Base-by-base conservation (phyloP, 2,329 filamentous ascomycete genomes). In the Exophiala dermatitidis region DNA sequence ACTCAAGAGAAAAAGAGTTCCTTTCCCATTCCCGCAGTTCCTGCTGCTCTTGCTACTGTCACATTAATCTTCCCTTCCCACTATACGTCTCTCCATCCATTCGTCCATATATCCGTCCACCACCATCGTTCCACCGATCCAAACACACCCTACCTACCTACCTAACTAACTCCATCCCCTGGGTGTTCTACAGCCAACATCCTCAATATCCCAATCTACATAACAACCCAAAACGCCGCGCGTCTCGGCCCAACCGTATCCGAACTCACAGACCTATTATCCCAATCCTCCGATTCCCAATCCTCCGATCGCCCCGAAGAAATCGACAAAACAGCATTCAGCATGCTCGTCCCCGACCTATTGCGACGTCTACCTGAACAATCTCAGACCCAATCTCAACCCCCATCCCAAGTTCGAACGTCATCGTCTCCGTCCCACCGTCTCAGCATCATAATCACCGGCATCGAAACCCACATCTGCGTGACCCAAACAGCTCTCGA, bases 391-490 rank as follows among this genome's bases (percentile, higher is more conserved):
- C 34, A 2, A 3, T 70, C 57, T 67, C 71, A 58, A n/a, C n/a
- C n/a, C n/a, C n/a, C n/a, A n/a, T 33, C 63, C 19, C 57, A 65
- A 1, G 63, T 69, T 0, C 66, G 66, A 0, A 72, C 80, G 26
- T 79, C 84, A 36, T 6, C 33, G 33, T n/a, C 7, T 36, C 7
- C 7, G 7, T 36, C 33, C n/a, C 7, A 7, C 33, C 42, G 28
- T 5, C 42, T 45, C 7, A 45, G 42, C 63, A 79, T 89, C 49
- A 85, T 88, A 51, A 82, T 97, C 58, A 85, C 95, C 10, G 91
- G 91, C 36, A 95, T 97, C 67, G 91, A 97, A 72, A 81, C 82
- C 38, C 91, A 97, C 72, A 93, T 97, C 67, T 97, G 91, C 75
- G 83, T 97, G 31, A 90, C 88, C 56, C 91, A 97, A 77, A 96